Evolutionary conservation across 345 rosid genomes (phyloP).

Genomic region (Gynandropsis gynandra): DNA sequence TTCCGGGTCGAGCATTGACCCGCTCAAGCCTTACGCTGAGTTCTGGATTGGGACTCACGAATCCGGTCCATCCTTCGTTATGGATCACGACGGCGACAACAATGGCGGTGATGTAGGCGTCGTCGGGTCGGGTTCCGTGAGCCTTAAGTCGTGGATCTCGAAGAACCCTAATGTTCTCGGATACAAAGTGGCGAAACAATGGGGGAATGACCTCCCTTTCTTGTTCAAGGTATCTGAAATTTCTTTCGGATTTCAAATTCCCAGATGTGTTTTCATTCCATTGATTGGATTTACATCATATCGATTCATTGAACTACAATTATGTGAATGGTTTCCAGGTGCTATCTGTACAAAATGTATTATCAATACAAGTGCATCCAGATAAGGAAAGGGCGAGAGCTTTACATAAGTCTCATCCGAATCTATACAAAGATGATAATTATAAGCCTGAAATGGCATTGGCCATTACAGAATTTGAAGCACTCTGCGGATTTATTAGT

Average conservation of each 20-base stretch:
- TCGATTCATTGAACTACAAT: too few relatives aligned
- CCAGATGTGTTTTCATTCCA: too few relatives aligned
- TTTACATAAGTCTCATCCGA: slow-evolving; percentile 49
- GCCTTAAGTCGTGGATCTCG: slow-evolving; percentile 50
- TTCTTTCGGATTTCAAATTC: too few relatives aligned
- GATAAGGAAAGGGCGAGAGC: slow-evolving; percentile 55
- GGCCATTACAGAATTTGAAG: slow-evolving; percentile 71
- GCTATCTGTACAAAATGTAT: slow-evolving; percentile 62
- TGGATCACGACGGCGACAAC: slow-evolving; percentile 15
- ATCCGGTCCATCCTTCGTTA: slow-evolving; percentile 54
- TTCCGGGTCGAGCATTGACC: slow-evolving; percentile 31
- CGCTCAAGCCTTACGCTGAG: slow-evolving; percentile 43
- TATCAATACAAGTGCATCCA: slow-evolving; percentile 83
- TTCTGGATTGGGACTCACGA: slow-evolving; percentile 51
- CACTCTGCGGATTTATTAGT: slow-evolving; percentile 61
- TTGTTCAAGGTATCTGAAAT: slow-evolving; percentile 52
- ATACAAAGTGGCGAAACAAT: slow-evolving; percentile 38
- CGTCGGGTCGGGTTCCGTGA: neutral
- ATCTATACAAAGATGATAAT: slow-evolving; percentile 57
- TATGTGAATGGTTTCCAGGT: slow-evolving; percentile 28
- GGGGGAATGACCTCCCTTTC: slow-evolving; percentile 81
- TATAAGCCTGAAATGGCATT: slow-evolving; percentile 91
- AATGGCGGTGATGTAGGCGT: slow-evolving; percentile 13
- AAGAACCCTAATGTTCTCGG: slow-evolving; percentile 58
- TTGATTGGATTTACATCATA: too few relatives aligned